phyloP scores from a whole-genome alignment of 2,329 filamentous ascomycete genomes.

The Periglandula ipomoeae region DNA sequence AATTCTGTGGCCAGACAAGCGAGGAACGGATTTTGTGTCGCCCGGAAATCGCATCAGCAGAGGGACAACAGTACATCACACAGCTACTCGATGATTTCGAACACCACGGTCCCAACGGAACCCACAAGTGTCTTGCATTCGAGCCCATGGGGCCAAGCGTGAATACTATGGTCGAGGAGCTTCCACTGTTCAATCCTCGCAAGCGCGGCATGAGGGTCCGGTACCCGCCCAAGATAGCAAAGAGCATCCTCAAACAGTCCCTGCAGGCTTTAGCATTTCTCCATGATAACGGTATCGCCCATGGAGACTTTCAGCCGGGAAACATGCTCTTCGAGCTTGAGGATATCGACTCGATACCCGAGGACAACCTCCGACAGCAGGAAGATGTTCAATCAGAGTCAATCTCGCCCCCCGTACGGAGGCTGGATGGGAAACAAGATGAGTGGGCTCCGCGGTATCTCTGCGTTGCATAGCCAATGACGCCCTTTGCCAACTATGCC shows the following conservation, averaged over 20 bases:
- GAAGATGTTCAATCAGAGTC: slow-evolving; percentile 14
- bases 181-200: slow-evolving; percentile 21
- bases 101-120: slow-evolving; percentile 20
- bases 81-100: slow-evolving; percentile 16
- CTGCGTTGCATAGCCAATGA: slow-evolving; percentile 18
- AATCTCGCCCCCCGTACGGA: slow-evolving; percentile 18
- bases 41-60: slow-evolving; percentile 11
- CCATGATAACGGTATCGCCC: slow-evolving; percentile 28
- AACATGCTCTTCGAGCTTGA: slow-evolving; percentile 27
- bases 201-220: slow-evolving; percentile 17
- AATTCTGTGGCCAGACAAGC: slow-evolving; percentile 10
- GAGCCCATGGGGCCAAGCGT: slow-evolving; percentile 26
- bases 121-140: slow-evolving; percentile 20
- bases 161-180: slow-evolving; percentile 25
- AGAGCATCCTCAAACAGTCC: slow-evolving; percentile 29
- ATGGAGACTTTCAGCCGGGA: slow-evolving; percentile 30
- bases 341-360: slow-evolving; percentile 16
- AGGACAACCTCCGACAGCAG: slow-evolving; percentile 16
- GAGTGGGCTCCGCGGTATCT: slow-evolving; percentile 21
- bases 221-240: slow-evolving; percentile 31
- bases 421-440: slow-evolving; percentile 21
- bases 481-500: slow-evolving; percentile 12
- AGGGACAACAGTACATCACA: slow-evolving; percentile 9
- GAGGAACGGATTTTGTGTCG: slow-evolving; percentile 14
- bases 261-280: slow-evolving; percentile 27